A percentile compares a stretch with the other conserved stretches of the same genome.
Evolutionary conservation across 768 basidiomycete species (phyloP).

Genomic region (Kwoniella mangroviensis): DNA sequence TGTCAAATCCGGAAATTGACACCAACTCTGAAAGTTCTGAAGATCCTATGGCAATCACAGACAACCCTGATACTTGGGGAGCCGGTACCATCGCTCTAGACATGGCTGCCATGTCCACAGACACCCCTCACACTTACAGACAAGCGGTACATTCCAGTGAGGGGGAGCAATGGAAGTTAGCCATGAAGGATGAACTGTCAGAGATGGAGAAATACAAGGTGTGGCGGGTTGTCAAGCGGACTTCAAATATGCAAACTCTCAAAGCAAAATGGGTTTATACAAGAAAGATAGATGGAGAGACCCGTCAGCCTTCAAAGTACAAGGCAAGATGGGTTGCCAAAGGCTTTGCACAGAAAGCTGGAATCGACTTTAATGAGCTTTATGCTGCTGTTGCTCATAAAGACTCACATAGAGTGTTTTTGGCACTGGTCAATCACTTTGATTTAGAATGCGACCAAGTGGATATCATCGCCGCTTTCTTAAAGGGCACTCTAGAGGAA

Average conservation of each 20-base stretch:
- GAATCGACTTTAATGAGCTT: conserved; percentile 27
- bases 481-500: conserved; percentile 25
- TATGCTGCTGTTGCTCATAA: conserved; percentile 31
- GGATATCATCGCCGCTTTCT: conserved; percentile 31
- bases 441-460: conserved; percentile 28
- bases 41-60: conserved; percentile 17
- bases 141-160: conserved; percentile 9
- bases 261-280: conserved; percentile 58
- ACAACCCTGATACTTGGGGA: conserved; percentile 9
- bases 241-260: conserved; percentile 38
- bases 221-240: conserved; percentile 39
- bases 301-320: conserved; percentile 32
- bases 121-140: neutral
- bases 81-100: neutral
- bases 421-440: conserved; percentile 20
- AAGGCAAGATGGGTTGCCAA: conserved; percentile 35
- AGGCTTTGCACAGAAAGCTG: conserved; percentile 26
- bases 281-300: conserved; percentile 47
- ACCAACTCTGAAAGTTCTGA: conserved; percentile 58
- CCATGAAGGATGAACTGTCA: conserved; percentile 45
- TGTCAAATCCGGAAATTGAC: conserved; percentile 10
- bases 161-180: conserved; percentile 39
- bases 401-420: conserved; percentile 22
- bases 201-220: conserved; percentile 45
- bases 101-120: neutral